Evolutionary conservation across 352 stramenopile genomes (phyloP).

Genomic region (Globisporangium emineosum): DNA sequence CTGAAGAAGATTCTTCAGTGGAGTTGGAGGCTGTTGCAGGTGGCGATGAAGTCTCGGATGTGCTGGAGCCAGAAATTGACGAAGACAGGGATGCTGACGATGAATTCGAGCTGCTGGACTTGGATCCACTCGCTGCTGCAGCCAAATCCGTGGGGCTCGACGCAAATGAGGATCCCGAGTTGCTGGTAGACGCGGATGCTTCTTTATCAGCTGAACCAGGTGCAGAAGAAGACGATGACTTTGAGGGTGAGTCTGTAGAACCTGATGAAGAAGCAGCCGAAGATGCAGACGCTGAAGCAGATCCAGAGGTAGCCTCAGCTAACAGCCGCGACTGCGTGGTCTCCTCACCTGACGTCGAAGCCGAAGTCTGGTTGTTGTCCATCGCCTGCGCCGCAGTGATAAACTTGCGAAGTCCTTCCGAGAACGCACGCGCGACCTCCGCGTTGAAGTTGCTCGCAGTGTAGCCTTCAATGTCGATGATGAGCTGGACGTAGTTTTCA

Average conservation of each 20-base stretch:
- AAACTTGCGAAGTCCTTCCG: constrained; percentile 29
- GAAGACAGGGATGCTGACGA: too few relatives aligned
- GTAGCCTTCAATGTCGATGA: constrained; percentile 45
- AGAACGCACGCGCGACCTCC: constrained; percentile 30
- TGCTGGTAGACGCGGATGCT: too few relatives aligned
- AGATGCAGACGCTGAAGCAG: too few relatives aligned
- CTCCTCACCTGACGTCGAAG: background rate
- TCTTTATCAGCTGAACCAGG: too few relatives aligned
- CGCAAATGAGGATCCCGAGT: too few relatives aligned
- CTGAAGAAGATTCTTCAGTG: background rate
- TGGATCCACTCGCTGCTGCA: too few relatives aligned
- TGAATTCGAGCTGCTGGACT: too few relatives aligned
- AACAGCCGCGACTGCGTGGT: background rate
- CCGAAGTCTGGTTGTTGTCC: constrained; percentile 2
- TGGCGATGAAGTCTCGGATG: too few relatives aligned
- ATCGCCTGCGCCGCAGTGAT: constrained; percentile 22
- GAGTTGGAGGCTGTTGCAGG: background rate
- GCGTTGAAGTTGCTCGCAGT: constrained; percentile 42
- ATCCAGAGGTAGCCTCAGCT: background rate
- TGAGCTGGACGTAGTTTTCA: constrained; percentile 34
- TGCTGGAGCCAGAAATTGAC: too few relatives aligned
- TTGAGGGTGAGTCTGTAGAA: too few relatives aligned
- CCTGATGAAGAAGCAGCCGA: background rate
- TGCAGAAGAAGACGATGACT: too few relatives aligned
- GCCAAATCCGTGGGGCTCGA: too few relatives aligned